Base-by-base conservation (phyloP, 768 basidiomycete species). In the Termitomyces sp. region DNA sequence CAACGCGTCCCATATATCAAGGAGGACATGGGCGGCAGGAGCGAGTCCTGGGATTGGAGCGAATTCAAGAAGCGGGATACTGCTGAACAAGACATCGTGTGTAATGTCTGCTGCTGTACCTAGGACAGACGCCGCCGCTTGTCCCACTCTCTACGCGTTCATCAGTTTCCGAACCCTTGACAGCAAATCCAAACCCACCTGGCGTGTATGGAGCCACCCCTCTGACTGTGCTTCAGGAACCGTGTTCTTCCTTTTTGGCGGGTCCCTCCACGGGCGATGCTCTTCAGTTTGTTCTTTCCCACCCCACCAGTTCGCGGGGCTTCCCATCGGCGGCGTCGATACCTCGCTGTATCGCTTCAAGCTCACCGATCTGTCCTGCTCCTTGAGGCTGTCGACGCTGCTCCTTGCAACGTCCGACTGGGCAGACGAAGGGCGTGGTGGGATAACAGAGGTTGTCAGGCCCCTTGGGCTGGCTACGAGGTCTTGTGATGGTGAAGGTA, bases 1-100 rank as follows among this genome's bases (percentile, higher is more conserved):
- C 5, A 86, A 74, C 0, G 83, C 74, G 47, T 85, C 81, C 88
- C 88, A 90, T n/a, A 90, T 86, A 9, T 67, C 69, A 18, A 88
- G 63, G 50, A 90, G 66, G 4, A 77, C 79, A 44, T 70, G 74
- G 0, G 83, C 86, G 0, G 82, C 83, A 13, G 75, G 71, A 4
- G 74, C 72, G 7, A 90, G 72, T 0, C 85, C 86, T 0, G 80
- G 77, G 14, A 89, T 66, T 10, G 88, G 88, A 0, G 75, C 80
- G 32, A 83, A 75, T 4, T 76, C 71, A 20, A 79, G 72, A 8
- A 82, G 58, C 14, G 82, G 79, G 4, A 75, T 71, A 35, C 76
- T 70, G 1, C 77, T 47, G 32, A 69, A 68, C 38, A 85, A 74
- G 0, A 73, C 41, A 58, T 83, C 83, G 62, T 82, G 82, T 0